A percentile compares a stretch with the other conserved stretches of the same genome.
These are phyloP conservation scores for Penicillium hesseltinei DNA, from an alignment of 2,329 filamentous ascomycete genomes.

Conservation along the genomic window DNA sequence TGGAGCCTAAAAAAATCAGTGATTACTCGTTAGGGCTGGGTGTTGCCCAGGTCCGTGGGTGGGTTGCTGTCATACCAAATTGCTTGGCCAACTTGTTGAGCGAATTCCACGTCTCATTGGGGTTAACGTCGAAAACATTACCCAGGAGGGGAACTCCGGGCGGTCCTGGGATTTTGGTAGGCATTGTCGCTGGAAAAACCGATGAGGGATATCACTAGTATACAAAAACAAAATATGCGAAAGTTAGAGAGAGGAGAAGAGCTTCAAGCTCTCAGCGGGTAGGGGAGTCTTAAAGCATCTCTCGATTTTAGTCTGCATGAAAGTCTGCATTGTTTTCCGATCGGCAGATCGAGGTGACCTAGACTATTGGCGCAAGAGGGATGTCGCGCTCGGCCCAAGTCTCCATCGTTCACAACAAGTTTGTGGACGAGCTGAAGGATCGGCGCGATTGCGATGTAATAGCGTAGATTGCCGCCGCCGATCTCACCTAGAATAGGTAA, in stretches of 20 bases:
- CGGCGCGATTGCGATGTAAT: slow-evolving; percentile 27
- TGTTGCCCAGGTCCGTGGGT: not conserved
- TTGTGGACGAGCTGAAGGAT: slow-evolving; percentile 21
- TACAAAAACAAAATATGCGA: slow-evolving; percentile 3
- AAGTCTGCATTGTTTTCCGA: slow-evolving; percentile 7
- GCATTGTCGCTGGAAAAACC: slow-evolving; percentile 34
- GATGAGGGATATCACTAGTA: slow-evolving; percentile 7
- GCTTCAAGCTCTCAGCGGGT: not conserved
- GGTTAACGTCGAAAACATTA: slow-evolving; percentile 52
- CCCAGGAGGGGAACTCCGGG: slow-evolving; percentile 52
- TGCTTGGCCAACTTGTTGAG: slow-evolving; percentile 50
- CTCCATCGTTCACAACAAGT: slow-evolving; percentile 24
- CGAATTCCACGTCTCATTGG: slow-evolving; percentile 52
- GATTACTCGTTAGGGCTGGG: not conserved
- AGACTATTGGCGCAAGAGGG: slow-evolving; percentile 12
- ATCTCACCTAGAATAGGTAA: slow-evolving; percentile 19
- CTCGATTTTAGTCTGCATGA: slow-evolving; percentile 17
- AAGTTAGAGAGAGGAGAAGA: slow-evolving; percentile 3
- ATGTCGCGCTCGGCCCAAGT: slow-evolving; percentile 9
- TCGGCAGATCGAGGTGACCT: slow-evolving; percentile 20
- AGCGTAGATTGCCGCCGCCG: slow-evolving; percentile 23
- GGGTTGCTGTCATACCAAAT: slow-evolving; percentile 39
- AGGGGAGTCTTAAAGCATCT: slow-evolving; percentile 13
- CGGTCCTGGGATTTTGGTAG: slow-evolving; percentile 52
- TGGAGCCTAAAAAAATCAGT: slow-evolving; percentile 48